Evolutionary conservation across 192 early-diverging fungal species (phyloP), one percentile per base, ranked within the genome.

Genomic region (Backusella australiensis): DNA sequence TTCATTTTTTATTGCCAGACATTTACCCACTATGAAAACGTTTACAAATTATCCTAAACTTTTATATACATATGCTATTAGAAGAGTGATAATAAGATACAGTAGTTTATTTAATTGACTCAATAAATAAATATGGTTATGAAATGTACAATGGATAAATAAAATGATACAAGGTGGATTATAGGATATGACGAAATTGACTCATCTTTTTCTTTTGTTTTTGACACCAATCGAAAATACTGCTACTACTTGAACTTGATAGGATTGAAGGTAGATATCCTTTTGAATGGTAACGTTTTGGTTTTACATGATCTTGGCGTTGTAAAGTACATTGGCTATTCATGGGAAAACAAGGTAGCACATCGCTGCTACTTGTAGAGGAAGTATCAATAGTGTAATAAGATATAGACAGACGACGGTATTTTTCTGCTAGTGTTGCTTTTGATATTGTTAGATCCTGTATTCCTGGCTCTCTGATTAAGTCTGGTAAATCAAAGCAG

Each of bases 281-380:
- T 29, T 23, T 26, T 63, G 56, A 9, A 26, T 63, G 23, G 29
- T 63, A 63, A 12, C 56, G 56, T 29, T 63, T 63, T 63, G 56
- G 17, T 23, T 36, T 35, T 23, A 69, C 68, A 21, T 23, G 34
- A 15, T 38, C 39, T 38, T 69, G 68, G 35, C 68, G 35, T 9
- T 36, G 17, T 69, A 69, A 38, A 69, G n/a, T 38, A 4, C 68
- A 69, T 12, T 63, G 56, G 23, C 56, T 63, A 38, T 69, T 69
- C 4, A 21, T 69, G 2, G 68, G n/a, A 21, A 41, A 38, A 23
- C 68, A 41, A 7, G 34, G 38, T 21, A 38, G n/a, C 1, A 38
- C 12, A 4, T 38, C 68, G 23, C 21, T 69, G 11, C 35, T 69
- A 36, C 38, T 14, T 39, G 68, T 14, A 29, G 56, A 69, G 39